Evolutionary conservation across 192 early-diverging fungal species (phyloP).

Genomic region (Rhizophagus prolifer): DNA sequence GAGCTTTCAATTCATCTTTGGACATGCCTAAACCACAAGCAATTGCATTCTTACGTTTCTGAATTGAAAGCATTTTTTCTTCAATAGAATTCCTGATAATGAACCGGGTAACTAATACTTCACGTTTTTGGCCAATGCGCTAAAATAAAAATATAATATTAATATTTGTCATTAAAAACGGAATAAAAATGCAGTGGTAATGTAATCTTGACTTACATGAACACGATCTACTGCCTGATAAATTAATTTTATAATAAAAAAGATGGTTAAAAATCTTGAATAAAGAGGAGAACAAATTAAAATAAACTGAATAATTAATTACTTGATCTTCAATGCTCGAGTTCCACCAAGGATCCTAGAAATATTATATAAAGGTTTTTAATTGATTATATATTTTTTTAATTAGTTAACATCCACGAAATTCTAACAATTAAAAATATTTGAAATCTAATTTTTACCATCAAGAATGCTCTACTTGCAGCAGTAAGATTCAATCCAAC

Average conservation of each 20-base stretch:
- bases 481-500: slow-evolving; percentile 75
- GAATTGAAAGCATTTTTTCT: slow-evolving; percentile 81
- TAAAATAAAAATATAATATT: not conserved
- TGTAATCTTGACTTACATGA: slow-evolving; percentile 34
- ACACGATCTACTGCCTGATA: slow-evolving; percentile 81
- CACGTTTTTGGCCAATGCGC: slow-evolving; percentile 68
- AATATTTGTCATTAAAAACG: not conserved
- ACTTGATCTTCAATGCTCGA: slow-evolving; percentile 58
- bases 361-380: not conserved
- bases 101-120: slow-evolving; percentile 67
- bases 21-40: slow-evolving; percentile 50
- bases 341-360: slow-evolving; percentile 76
- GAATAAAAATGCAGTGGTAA: not conserved
- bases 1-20: slow-evolving; percentile 42
- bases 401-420: too few relatives aligned
- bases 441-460: slow-evolving; percentile 44
- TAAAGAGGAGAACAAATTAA: not conserved
- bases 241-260: not conserved
- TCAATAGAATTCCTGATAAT: slow-evolving; percentile 76
- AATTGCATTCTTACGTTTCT: slow-evolving; percentile 72
- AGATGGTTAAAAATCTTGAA: not conserved
- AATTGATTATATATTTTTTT: too few relatives aligned
- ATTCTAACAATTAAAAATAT: too few relatives aligned
- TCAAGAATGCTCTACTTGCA: slow-evolving; percentile 68
- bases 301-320: not conserved